These are phyloP conservation scores for Sporothrix globosa DNA, from an alignment of 2,329 filamentous ascomycete genomes.

Conservation along the genomic window DNA sequence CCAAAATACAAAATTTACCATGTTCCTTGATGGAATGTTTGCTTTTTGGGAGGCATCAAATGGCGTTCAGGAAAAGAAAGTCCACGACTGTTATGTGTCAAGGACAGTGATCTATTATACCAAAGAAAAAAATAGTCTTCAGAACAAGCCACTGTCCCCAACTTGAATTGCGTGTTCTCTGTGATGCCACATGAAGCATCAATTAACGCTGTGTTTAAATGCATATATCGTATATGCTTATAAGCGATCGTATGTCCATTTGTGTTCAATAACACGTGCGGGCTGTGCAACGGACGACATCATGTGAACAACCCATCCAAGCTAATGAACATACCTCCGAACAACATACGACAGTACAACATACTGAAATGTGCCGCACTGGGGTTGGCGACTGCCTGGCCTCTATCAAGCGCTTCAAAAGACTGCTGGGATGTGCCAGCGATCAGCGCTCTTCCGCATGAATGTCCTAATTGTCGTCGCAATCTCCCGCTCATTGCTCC, in stretches of 20 bases:
- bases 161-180: background rate
- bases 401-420: conserved; percentile 11
- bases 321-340: background rate
- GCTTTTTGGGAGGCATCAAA: conserved; percentile 37
- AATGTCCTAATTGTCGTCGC: conserved; percentile 28
- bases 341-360: no score
- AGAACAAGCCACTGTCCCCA: conserved; percentile 31
- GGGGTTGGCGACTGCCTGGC: conserved; percentile 12
- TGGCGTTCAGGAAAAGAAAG: conserved; percentile 48
- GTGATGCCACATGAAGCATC: background rate
- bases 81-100: conserved; percentile 32
- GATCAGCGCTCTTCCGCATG: conserved; percentile 22
- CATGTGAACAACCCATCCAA: background rate
- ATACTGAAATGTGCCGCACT: background rate
- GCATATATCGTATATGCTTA: background rate
- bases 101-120: conserved; percentile 32
- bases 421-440: conserved; percentile 12
- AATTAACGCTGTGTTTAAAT: background rate
- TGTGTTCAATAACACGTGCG: background rate
- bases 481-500: conserved; percentile 21
- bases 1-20: conserved; percentile 22
- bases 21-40: conserved; percentile 21
- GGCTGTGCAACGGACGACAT: background rate
- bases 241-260: background rate
- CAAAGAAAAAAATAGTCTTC: conserved; percentile 31